Evolutionary conservation across 2,329 filamentous ascomycete genomes (phyloP).

Genomic region (Penicillium sp.): DNA sequence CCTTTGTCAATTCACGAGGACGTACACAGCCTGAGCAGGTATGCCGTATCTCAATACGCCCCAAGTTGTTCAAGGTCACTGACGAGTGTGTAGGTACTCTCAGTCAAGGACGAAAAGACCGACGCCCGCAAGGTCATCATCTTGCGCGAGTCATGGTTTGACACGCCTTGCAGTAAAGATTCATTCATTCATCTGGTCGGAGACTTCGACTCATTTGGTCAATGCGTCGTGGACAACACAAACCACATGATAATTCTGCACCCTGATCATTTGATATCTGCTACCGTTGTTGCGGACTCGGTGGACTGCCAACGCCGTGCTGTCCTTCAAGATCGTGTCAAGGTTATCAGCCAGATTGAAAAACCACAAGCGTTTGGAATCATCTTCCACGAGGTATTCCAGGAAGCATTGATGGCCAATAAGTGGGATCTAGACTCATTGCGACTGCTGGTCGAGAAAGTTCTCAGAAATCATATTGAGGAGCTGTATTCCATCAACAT

Average conservation of each 20-base stretch:
- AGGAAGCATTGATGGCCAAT: slow-evolving; percentile 83
- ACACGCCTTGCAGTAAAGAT: slow-evolving; percentile 73
- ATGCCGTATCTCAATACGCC: slow-evolving; percentile 28
- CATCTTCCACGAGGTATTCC: slow-evolving; percentile 92
- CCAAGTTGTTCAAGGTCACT: slow-evolving; percentile 19
- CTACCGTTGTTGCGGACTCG: slow-evolving; percentile 94
- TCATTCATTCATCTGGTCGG: slow-evolving; percentile 88
- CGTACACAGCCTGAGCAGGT: slow-evolving; percentile 72
- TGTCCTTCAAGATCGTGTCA: slow-evolving; percentile 92
- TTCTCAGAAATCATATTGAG: slow-evolving; percentile 79
- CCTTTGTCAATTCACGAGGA: slow-evolving; percentile 68
- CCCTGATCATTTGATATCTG: slow-evolving; percentile 91
- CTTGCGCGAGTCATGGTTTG: slow-evolving; percentile 83
- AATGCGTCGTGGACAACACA: slow-evolving; percentile 80
- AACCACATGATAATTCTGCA: slow-evolving; percentile 89
- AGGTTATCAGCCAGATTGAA: slow-evolving; percentile 79
- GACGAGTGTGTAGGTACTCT: slow-evolving; percentile 63
- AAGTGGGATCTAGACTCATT: slow-evolving; percentile 75
- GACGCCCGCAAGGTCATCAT: slow-evolving; percentile 69
- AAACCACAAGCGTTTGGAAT: slow-evolving; percentile 88
- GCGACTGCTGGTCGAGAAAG: slow-evolving; percentile 65
- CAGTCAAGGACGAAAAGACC: slow-evolving; percentile 78
- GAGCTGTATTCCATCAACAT: slow-evolving; percentile 87
- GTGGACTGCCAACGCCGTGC: slow-evolving; percentile 89
- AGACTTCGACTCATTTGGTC: slow-evolving; percentile 68